A percentile compares a stretch with the other conserved stretches of the same genome.
phyloP scores from a whole-genome alignment of 148 eudicot genomes.

The Chenopodium formosanum region DNA sequence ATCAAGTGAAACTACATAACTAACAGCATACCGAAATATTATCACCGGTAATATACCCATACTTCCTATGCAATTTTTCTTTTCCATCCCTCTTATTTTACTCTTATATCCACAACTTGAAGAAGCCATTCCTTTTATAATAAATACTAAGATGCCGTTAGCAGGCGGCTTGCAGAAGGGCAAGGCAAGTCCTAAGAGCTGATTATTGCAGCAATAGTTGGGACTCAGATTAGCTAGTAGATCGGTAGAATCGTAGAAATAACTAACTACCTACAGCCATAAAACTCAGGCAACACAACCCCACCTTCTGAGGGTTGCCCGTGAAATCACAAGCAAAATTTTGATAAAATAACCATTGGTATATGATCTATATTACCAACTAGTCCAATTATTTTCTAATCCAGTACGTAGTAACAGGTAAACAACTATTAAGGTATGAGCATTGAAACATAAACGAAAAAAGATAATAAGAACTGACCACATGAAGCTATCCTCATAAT shows the following conservation, averaged over 20 bases:
- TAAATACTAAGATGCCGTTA: background rate
- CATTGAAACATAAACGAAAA: background rate
- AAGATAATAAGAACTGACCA: background rate
- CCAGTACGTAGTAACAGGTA: background rate
- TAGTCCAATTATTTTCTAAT: background rate
- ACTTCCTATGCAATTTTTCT: background rate
- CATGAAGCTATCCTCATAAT: background rate
- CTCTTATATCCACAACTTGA: background rate
- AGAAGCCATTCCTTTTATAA: background rate
- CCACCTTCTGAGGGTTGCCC: background rate
- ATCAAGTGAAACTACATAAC: background rate
- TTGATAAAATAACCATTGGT: background rate
- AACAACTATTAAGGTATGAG: background rate
- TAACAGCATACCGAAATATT: background rate
- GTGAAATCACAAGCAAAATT: background rate
- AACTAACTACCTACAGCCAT: background rate
- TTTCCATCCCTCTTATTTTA: background rate
- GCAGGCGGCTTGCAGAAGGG: background rate
- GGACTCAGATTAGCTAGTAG: too few relatives aligned
- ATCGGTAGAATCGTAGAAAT: background rate
- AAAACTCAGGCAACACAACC: background rate
- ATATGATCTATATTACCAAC: too few relatives aligned
- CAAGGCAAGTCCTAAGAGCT: background rate
- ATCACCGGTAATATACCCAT: background rate
- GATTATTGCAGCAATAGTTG: background rate